Conservation (phyloP, 1,139 yeast species). For the Saccharomyces pastorianus region DNA sequence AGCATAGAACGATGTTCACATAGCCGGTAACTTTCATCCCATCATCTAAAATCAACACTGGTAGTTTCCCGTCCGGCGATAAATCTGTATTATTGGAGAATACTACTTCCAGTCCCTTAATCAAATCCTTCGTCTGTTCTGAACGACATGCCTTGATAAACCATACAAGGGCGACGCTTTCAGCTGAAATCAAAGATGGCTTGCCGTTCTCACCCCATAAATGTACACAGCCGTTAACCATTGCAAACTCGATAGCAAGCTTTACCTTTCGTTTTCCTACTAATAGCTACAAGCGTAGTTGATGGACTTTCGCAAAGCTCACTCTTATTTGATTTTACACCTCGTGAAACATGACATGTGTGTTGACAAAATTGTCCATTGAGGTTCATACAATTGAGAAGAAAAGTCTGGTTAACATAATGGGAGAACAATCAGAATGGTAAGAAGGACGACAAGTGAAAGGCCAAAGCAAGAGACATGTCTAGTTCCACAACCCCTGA, state of each 20-base stretch:
- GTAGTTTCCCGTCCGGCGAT: slow-evolving; percentile 47
- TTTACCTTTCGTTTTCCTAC: too few relatives aligned
- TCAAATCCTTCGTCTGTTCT: slow-evolving; percentile 3
- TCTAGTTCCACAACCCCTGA: slow-evolving; percentile 3
- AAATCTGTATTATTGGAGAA: slow-evolving; percentile 39
- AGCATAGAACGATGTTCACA: slow-evolving; percentile 38
- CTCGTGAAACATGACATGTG: not conserved
- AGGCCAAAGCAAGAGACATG: slow-evolving; percentile 2
- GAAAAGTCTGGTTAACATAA: not conserved
- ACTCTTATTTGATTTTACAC: slow-evolving; percentile 8
- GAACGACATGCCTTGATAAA: slow-evolving; percentile 9
- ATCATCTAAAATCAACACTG: slow-evolving; percentile 38
- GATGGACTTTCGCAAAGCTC: slow-evolving; percentile 1
- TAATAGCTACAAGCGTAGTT: too few relatives aligned
- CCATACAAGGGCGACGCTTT: slow-evolving; percentile 28
- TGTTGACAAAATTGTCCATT: not conserved
- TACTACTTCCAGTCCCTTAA: slow-evolving; percentile 15
- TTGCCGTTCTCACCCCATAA: slow-evolving; percentile 25
- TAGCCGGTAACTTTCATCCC: slow-evolving; percentile 40
- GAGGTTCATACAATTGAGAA: not conserved
- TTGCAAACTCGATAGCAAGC: not conserved
- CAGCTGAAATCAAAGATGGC: slow-evolving; percentile 26
- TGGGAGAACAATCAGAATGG: not conserved
- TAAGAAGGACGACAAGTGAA: not conserved
- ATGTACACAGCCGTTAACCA: slow-evolving; percentile 10